These are phyloP conservation scores for Trichoderma aggressivum DNA, from an alignment of 2,329 filamentous ascomycete genomes.

Conservation along the genomic window DNA sequence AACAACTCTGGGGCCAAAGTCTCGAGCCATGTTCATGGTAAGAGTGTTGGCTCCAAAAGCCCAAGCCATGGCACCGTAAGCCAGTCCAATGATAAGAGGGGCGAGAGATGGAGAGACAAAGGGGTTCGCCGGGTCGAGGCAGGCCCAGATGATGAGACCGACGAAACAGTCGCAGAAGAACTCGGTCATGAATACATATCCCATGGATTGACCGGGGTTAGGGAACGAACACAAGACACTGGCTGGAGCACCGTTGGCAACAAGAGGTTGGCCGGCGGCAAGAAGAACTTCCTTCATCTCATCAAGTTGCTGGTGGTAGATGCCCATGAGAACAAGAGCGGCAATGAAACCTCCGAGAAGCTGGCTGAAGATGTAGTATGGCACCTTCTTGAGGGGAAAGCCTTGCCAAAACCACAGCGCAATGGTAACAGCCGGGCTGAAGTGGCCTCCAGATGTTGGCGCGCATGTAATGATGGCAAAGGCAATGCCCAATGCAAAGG, in stretches of 20 bases:
- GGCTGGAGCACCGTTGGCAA: slow-evolving; percentile 46
- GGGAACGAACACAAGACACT: slow-evolving; percentile 55
- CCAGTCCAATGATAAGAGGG: slow-evolving; percentile 55
- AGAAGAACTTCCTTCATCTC: slow-evolving; percentile 34
- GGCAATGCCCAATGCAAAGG: slow-evolving; percentile 55
- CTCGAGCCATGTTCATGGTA: slow-evolving; percentile 55
- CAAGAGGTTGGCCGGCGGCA: slow-evolving; percentile 32
- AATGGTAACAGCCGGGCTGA: slow-evolving; percentile 51
- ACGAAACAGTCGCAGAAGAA: slow-evolving; percentile 58
- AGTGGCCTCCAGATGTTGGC: slow-evolving; percentile 52
- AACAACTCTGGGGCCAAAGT: slow-evolving; percentile 57
- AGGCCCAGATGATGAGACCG: slow-evolving; percentile 55
- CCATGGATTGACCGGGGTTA: slow-evolving; percentile 45
- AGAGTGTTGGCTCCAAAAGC: slow-evolving; percentile 54
- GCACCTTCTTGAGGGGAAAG: slow-evolving; percentile 57
- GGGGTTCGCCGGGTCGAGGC: slow-evolving; percentile 56
- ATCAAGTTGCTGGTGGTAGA: slow-evolving; percentile 50
- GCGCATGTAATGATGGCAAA: slow-evolving; percentile 58
- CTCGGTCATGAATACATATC: slow-evolving; percentile 56
- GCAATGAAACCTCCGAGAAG: slow-evolving; percentile 56
- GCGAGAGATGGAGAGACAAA: slow-evolving; percentile 47
- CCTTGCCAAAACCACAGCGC: slow-evolving; percentile 50
- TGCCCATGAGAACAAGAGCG: slow-evolving; percentile 51
- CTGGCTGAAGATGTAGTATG: slow-evolving; percentile 54
- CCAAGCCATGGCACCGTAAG: slow-evolving; percentile 53